These are phyloP conservation scores for Xylaria sp. DNA, from an alignment of 495 filamentous ascomycete species.

Conservation along the genomic window DNA sequence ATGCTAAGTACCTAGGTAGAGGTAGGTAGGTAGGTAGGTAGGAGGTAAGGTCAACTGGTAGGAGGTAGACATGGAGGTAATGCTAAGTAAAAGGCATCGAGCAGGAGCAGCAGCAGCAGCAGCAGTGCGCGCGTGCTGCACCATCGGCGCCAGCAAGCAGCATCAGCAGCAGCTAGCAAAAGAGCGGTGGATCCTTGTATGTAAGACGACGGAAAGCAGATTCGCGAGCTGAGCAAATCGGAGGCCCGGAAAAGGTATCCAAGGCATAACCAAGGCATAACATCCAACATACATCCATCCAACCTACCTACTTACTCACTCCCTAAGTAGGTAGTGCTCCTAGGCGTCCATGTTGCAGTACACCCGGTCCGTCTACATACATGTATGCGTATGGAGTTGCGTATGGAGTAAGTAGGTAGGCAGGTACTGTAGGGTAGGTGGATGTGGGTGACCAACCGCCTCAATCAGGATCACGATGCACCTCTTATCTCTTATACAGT, in stretches of 20 bases:
- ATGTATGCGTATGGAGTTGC: too few species aligned
- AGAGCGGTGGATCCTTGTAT: constrained; percentile 32
- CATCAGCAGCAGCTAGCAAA: constrained; percentile 21
- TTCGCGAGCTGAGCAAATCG: constrained; percentile 25
- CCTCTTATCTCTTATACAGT: constrained; percentile 20
- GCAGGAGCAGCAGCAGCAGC: too few species aligned
- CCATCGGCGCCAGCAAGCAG: not conserved
- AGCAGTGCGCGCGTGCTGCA: constrained; percentile 1
- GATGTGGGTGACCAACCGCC: constrained; percentile 12
- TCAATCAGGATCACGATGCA: constrained; percentile 13
- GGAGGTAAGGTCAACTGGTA: too few species aligned
- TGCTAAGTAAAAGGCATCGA: constrained; percentile 21
- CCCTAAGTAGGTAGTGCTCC: too few species aligned
- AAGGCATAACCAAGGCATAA: constrained; percentile 11
- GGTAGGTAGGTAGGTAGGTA: too few species aligned
- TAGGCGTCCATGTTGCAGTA: constrained; percentile 12
- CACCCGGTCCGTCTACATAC: constrained; percentile 18
- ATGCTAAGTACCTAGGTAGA: too few species aligned
- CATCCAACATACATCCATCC: constrained; percentile 18
- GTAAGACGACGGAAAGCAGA: constrained; percentile 28
- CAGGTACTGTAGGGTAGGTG: too few species aligned
- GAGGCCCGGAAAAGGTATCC: too few species aligned
- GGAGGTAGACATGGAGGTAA: too few species aligned
- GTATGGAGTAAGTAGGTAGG: constrained; percentile 7
- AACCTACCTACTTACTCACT: too few species aligned